Evolutionary conservation across 2,329 filamentous ascomycete genomes (phyloP), one percentile per base, ranked within the genome.

Genomic region (Stachybotrys chartarum): DNA sequence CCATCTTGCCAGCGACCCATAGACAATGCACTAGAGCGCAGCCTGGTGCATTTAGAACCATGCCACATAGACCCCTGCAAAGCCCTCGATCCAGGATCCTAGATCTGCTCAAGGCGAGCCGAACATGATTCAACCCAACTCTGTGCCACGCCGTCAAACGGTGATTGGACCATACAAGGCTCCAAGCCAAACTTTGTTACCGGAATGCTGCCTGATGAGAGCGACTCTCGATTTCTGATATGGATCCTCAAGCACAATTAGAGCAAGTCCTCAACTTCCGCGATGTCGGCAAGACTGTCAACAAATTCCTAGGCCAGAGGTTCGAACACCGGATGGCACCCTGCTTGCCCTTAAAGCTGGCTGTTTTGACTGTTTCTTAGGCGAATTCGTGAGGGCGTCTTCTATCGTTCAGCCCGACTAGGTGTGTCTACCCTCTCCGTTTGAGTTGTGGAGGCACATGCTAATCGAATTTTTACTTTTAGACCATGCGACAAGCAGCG

Each of bases 401-500:
- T 91, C 24, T 90, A 81, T 66, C 82, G 87, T 56, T 88, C 86
- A 57, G 87, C 86, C 16, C 77, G 85, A 63, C 82, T 81, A 70
- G 80, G 77, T 80, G 67, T 56, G 67, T 51, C 17, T 30, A 47
- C 7, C 46, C 45, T 32, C 17, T 16, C 24, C 24, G 24, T 24
- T 24, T 24, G 24, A 24, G 24, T 24, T 24, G 24, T 24, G 24
- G 24, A 24, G 24, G 24, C 24, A 24, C 4, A 24, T 24, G 24
- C 24, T 24, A 24, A 24, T 24, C 24, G 24, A 24, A 3, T 24
- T 24, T 24, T 4, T 24, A 3, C 24, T 24, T 24, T 17, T 56
- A 79, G 90, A 96, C 65, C 84, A 90, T 68, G 88, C 90, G 42
- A 87, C 88, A 0, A 64, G 77, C 18, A 67, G 75, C 42, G 91